Evolutionary conservation across 495 filamentous ascomycete genomes (phyloP), one percentile per base, ranked within the genome.

Genomic region (Trichocladium uniseriatum): DNA sequence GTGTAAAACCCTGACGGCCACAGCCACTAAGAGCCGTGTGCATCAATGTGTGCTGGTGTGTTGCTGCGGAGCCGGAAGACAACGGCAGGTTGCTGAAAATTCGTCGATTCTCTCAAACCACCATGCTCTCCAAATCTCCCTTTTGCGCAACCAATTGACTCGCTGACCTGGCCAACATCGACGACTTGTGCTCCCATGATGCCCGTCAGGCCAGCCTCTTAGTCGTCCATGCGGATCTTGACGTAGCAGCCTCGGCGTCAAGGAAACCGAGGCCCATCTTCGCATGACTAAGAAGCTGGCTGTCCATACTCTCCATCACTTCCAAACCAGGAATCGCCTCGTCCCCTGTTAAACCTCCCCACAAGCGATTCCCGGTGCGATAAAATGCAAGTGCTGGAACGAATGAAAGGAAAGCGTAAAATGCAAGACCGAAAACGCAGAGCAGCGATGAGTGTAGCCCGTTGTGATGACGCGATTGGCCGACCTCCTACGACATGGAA

Each of bases 281-380:
- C 35, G 43, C 35, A n/a, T n/a, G n/a, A n/a, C n/a, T n/a, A n/a
- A n/a, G n/a, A n/a, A n/a, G n/a, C n/a, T n/a, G n/a, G n/a, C n/a
- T n/a, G n/a, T n/a, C 39, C 22, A 40, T 36, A 32, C 19, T 43
- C n/a, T 24, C 27, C 48, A 22, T 22, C 41, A 13, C 39, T 19
- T 37, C 40, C 38, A 38, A 41, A 39, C 40, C 13, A 45, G 39
- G 41, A 50, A 51, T 52, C 58, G 58, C 56, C 55, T 59, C 58
- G 34, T 63, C 63, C 61, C 62, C 58, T 60, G 18, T 44, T 58
- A 4, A 32, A 49, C 67, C 61, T 70, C 68, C 66, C 66, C 66
- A 65, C 66, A 65, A 68, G 67, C 63, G 62, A 57, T 56, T 51
- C 51, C 59, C 48, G 62, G 56, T 66, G 60, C 62, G 59, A 58